These are phyloP conservation scores for Colletotrichum musicola DNA, from an alignment of 2,329 filamentous ascomycete genomes.

Conservation along the genomic window DNA sequence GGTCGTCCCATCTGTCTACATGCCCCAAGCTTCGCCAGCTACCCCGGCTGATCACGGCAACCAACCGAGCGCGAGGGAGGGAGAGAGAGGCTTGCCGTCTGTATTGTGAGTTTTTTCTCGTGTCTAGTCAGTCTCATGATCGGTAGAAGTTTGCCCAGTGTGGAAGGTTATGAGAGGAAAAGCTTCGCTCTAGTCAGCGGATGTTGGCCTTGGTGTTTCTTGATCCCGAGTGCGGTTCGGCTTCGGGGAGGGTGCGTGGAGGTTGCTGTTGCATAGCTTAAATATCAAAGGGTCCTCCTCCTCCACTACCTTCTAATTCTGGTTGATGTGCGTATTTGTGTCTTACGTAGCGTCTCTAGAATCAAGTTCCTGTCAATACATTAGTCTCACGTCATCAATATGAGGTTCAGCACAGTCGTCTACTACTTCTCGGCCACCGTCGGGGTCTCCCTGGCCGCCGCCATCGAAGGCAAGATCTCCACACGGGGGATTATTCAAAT, in stretches of 20 bases:
- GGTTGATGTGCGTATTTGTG: background rate
- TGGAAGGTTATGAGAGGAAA: constrained; percentile 26
- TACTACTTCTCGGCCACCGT: constrained; percentile 19
- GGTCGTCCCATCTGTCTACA: constrained; percentile 19
- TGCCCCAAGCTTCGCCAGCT: constrained; percentile 31
- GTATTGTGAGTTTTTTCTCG: too few relatives aligned
- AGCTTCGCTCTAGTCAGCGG: constrained; percentile 9
- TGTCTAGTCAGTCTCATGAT: constrained; percentile 28
- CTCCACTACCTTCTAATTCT: background rate
- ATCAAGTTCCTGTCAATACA: background rate
- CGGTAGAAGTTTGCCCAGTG: constrained; percentile 19
- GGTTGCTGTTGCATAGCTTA: constrained; percentile 1
- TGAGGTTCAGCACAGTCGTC: constrained; percentile 24
- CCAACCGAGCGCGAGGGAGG: background rate
- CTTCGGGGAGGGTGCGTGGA: constrained; percentile 5
- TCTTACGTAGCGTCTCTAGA: background rate
- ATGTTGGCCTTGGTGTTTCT: background rate
- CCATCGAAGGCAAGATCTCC: constrained; percentile 1
- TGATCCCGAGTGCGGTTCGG: background rate
- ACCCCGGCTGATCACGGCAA: constrained; percentile 13
- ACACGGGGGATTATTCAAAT: too few relatives aligned
- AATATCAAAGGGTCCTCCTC: constrained; percentile 27
- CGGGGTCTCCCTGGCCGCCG: constrained; percentile 18
- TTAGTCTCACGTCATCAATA: background rate
- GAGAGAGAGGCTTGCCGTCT: background rate